A percentile compares a stretch with the other conserved stretches of the same genome.
Conservation (phyloP, 176 grass and related monocot species). For the Zizania latifolia region DNA sequence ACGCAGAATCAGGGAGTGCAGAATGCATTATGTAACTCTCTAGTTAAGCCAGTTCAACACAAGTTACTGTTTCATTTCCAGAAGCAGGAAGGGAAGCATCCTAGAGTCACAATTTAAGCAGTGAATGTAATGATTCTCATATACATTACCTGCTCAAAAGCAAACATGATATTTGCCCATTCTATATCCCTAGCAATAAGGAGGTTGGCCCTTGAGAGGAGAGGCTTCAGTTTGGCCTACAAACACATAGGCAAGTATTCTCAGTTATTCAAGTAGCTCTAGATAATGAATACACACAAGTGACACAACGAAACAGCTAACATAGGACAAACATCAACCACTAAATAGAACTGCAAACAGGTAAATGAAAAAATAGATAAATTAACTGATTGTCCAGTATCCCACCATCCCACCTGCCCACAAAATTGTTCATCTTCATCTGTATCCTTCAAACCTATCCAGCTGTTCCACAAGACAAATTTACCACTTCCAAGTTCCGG, state of each 20-base stretch:
- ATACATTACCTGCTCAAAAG: conserved; percentile 90
- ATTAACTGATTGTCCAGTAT: neutral
- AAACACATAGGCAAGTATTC: conserved; percentile 5
- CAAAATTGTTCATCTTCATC: neutral
- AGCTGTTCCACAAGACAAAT: neutral
- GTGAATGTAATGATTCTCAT: neutral
- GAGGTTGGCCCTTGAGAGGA: conserved; percentile 73
- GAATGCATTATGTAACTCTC: neutral
- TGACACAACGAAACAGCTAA: neutral
- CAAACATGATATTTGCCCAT: conserved; percentile 83
- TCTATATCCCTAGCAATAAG: conserved; percentile 91
- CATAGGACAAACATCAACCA: neutral
- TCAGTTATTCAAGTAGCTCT: conserved; percentile 1
- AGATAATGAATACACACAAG: neutral
- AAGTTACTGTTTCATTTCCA: neutral
- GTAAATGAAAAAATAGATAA: neutral
- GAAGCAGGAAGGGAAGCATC: conserved; percentile 7
- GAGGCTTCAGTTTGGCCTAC: conserved; percentile 57
- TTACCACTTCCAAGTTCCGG: neutral
- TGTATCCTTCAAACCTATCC: neutral
- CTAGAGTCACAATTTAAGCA: neutral
- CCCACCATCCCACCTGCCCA: neutral
- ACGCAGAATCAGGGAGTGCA: neutral
- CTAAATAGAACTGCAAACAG: neutral
- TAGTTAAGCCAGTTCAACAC: neutral